Percentiles rank a stretch among this genome's conserved stretches.
Conservation (phyloP, 1,284 basidiomycete species). For the Rhodotorula sp. region DNA sequence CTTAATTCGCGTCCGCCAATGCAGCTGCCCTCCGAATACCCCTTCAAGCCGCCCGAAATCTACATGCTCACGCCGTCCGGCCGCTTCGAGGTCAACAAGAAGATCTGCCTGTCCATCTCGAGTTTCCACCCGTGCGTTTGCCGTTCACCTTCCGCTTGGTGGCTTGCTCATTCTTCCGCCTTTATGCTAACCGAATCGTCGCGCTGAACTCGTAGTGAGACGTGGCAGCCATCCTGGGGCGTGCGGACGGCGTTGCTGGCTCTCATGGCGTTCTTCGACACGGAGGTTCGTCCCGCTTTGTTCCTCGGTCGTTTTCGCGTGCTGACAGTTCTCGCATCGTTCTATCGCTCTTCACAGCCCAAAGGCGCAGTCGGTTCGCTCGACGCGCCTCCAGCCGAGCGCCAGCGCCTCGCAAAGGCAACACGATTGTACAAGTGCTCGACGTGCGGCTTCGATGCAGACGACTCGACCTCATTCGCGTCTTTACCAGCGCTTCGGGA, state of each 20-base stretch:
- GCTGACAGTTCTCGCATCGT: neutral
- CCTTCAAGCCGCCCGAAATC: constrained; percentile 49
- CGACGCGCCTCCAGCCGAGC: constrained; percentile 72
- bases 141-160: neutral
- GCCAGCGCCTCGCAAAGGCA: constrained; percentile 74
- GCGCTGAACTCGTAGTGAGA: constrained; percentile 29
- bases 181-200: no score
- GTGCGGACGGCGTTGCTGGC: constrained; percentile 49
- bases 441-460: constrained; percentile 9
- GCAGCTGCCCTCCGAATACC: constrained; percentile 49
- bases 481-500: neutral
- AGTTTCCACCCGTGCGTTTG: constrained; percentile 46
- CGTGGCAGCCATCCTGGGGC: constrained; percentile 51
- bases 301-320: neutral
- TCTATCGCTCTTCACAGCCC: constrained; percentile 53
- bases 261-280: constrained; percentile 46
- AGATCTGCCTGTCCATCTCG: constrained; percentile 46
- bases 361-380: constrained; percentile 87
- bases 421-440: constrained; percentile 46
- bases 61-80: constrained; percentile 50
- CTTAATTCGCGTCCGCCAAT: constrained; percentile 6
- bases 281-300: constrained; percentile 22
- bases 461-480: constrained; percentile 12
- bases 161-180: neutral
- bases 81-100: constrained; percentile 46